Base-by-base conservation (phyloP, 352 stramenopile genomes). In the Halophytophthora batemanensis region DNA sequence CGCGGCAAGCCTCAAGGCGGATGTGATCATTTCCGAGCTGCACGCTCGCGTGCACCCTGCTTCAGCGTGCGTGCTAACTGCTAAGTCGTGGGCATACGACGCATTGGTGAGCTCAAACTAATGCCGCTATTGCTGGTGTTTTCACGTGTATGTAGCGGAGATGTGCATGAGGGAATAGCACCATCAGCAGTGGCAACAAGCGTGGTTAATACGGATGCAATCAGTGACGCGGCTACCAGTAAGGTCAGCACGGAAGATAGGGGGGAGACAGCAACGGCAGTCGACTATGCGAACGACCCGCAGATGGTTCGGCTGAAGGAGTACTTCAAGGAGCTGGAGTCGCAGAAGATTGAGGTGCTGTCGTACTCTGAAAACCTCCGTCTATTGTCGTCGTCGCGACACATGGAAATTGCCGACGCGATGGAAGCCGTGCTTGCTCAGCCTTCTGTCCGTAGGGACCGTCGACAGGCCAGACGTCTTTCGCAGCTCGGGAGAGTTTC, bases 401-500 rank as follows among this genome's bases (percentile, higher is more conserved):
- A 89, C 54, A 69, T 71, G 50, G 64, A 73, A 33, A 87, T 92
- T 43, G 77, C 82, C 21, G 74, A 90, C 36, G 82, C 82, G 2
- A 89, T 92, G 74, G 82, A 92, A 47, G 66, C 80, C 31, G 59
- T 86, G 35, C 57, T 92, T 19, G 76, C 82, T 14, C 66, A 83
- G 29, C 69, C 77, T 29, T 92, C 79, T 3, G 29, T 71, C 34
- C 70, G 79, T 42, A 78, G 83, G 48, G 71, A 83, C 17, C 77
- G 76, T 37, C 82, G 76, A 25, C 61, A 82, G 15, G 82, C 82
- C 11, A 69, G 77, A 13, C 57, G 82, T 2, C 54, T 87, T 6
- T 88, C 82, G 34, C 74, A 79, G 14, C 55, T 90, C 5, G 77
- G 71, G 11, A 66, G 81, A 36, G 77, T 86, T 28, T 72, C 73